Percentiles rank a stretch among this genome's conserved stretches.
Conservation (phyloP, 208 protist genomes). For the Strigomonas galati region DNA sequence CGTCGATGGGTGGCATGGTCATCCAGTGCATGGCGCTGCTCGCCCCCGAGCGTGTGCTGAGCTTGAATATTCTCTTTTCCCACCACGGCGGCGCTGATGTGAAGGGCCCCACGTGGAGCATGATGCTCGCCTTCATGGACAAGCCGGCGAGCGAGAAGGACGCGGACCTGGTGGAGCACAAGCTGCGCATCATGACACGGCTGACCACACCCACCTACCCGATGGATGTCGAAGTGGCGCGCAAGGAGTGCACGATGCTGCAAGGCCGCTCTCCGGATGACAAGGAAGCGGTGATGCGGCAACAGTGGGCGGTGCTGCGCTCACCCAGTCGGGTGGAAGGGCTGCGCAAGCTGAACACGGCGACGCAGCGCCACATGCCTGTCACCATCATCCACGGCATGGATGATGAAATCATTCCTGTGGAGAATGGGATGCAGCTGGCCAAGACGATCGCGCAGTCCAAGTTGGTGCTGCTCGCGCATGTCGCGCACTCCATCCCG, state of each 20-base stretch:
- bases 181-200: conserved; percentile 13
- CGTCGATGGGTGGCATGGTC: conserved; percentile 79
- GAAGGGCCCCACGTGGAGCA: conserved; percentile 27
- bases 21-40: conserved; percentile 62
- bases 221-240: conserved; percentile 19
- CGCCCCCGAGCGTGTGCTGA: conserved; percentile 38
- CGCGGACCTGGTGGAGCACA: too few relatives aligned
- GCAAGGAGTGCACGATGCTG: conserved; percentile 11
- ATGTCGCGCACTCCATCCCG: conserved; percentile 58
- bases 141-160: too few relatives aligned
- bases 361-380: conserved; percentile 10
- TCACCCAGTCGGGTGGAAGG: conserved; percentile 34
- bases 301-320: conserved; percentile 56
- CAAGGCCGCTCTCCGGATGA: conserved; percentile 14
- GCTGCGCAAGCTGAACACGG: conserved; percentile 24
- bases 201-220: conserved; percentile 32
- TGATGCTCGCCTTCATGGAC: background rate
- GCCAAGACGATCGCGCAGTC: conserved; percentile 40
- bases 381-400: conserved; percentile 70
- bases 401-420: conserved; percentile 62
- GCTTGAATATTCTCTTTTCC: conserved; percentile 48
- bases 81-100: conserved; percentile 43
- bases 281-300: conserved; percentile 33
- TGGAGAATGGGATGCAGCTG: conserved; percentile 53
- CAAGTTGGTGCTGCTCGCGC: conserved; percentile 71